phyloP scores from a whole-genome alignment of 2,329 filamentous ascomycete species.

The Nigrospora oryzae region DNA sequence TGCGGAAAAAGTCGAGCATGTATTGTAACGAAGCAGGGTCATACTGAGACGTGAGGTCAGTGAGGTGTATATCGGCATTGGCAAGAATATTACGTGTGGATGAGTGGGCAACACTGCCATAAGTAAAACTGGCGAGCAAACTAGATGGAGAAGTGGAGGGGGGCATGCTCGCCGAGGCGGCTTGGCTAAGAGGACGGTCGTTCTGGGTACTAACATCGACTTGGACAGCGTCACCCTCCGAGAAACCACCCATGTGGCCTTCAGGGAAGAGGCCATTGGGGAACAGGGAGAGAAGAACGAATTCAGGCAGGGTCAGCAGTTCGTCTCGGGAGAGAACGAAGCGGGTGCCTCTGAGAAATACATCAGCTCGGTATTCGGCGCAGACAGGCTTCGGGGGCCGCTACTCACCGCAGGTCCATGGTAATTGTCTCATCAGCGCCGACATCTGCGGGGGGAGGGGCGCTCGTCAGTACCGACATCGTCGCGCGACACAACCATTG shows the following conservation, averaged over 20 bases:
- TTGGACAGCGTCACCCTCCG: conserved; percentile 89
- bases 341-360: conserved; percentile 63
- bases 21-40: conserved; percentile 94
- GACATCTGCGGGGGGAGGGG: conserved; percentile 55
- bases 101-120: conserved; percentile 9
- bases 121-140: conserved; percentile 7
- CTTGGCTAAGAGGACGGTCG: conserved; percentile 13
- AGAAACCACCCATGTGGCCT: conserved; percentile 87
- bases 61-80: conserved; percentile 32
- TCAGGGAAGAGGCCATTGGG: conserved; percentile 97
- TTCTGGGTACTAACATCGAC: conserved; percentile 72
- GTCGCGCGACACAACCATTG: background rate
- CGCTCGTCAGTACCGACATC: conserved; percentile 3
- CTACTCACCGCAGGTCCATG: conserved; percentile 77
- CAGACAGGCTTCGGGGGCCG: conserved; percentile 1
- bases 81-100: conserved; percentile 22
- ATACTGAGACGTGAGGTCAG: conserved; percentile 57
- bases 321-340: conserved; percentile 95
- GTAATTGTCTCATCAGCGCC: conserved; percentile 90
- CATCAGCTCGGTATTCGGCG: background rate
- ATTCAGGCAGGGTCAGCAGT: conserved; percentile 89
- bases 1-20: conserved; percentile 98
- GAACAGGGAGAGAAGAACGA: conserved; percentile 93
- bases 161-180: conserved; percentile 12
- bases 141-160: conserved; percentile 11